A percentile compares a stretch with the other conserved stretches of the same genome.
Conservation (phyloP, 169 alveolate genomes). For the Plasmodium gonderi region DNA sequence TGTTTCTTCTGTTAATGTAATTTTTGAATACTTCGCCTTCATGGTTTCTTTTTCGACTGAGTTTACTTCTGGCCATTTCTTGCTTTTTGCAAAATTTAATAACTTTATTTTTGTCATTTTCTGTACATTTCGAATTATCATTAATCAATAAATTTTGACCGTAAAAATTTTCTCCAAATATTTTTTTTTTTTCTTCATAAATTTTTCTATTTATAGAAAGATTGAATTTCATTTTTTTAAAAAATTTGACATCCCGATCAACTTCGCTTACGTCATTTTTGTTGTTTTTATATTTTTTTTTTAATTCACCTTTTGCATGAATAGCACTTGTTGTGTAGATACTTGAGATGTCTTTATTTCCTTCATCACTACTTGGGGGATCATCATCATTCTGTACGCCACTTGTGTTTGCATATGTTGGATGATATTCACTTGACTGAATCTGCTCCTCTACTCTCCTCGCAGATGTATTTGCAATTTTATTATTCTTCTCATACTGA, state of each 20-base stretch:
- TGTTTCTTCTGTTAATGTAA: slow-evolving; percentile 61
- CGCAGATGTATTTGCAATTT: background rate
- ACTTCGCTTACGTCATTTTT: background rate
- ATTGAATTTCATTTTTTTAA: slow-evolving; percentile 66
- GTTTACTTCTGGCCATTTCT: slow-evolving; percentile 22
- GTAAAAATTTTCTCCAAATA: slow-evolving; percentile 19
- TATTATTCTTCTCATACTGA: slow-evolving; percentile 24
- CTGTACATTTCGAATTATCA: slow-evolving; percentile 27
- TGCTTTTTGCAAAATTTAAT: slow-evolving; percentile 48
- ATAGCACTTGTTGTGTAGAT: slow-evolving; percentile 50
- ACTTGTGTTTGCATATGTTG: background rate
- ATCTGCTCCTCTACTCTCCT: background rate
- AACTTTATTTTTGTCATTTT: slow-evolving; percentile 36
- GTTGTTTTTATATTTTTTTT: slow-evolving; percentile 21
- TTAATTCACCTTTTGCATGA: background rate
- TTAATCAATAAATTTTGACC: slow-evolving; percentile 11
- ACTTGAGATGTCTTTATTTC: background rate
- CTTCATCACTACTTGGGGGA: background rate
- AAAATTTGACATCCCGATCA: slow-evolving; percentile 24
- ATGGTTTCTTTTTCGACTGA: slow-evolving; percentile 52
- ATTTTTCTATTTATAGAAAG: slow-evolving; percentile 46
- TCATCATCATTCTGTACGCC: background rate
- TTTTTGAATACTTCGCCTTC: slow-evolving; percentile 34
- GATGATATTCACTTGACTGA: background rate
- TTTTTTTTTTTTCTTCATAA: slow-evolving; percentile 51